Evolutionary conservation across 2,329 filamentous ascomycete species (phyloP).

Genomic region (Colletotrichum incanum): DNA sequence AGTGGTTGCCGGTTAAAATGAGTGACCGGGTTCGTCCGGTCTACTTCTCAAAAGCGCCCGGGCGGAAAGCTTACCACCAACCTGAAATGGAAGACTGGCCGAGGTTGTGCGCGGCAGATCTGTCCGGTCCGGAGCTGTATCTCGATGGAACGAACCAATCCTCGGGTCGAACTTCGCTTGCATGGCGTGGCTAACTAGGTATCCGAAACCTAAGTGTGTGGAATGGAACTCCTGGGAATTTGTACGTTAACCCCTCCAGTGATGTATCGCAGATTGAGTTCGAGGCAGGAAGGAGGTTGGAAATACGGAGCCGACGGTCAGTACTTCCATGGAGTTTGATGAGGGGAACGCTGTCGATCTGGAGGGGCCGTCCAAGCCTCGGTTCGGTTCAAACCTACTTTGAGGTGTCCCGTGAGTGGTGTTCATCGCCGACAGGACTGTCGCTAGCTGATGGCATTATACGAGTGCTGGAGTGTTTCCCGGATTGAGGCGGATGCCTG

Average conservation of each 20-base stretch:
- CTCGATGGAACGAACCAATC: conserved; percentile 36
- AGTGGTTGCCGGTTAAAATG: conserved; percentile 14
- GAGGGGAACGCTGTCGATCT: conserved; percentile 29
- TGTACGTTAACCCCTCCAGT: conserved; percentile 37
- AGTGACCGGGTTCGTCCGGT: conserved; percentile 40
- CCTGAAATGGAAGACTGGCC: conserved; percentile 43
- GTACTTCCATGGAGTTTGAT: conserved; percentile 13
- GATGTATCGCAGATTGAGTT: conserved; percentile 23
- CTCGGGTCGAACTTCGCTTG: background rate
- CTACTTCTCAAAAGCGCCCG: conserved; percentile 9
- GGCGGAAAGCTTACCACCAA: conserved; percentile 39
- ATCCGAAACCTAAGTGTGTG: conserved; percentile 5
- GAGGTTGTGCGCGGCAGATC: conserved; percentile 40
- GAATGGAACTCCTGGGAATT: conserved; percentile 29
- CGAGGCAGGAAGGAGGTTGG: conserved; percentile 28
- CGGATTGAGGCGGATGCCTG: background rate
- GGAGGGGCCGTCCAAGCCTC: conserved; percentile 33
- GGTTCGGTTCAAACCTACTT: conserved; percentile 35
- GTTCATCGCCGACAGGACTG: background rate
- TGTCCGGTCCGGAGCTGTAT: conserved; percentile 31
- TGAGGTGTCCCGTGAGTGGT: conserved; percentile 6
- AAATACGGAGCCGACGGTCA: conserved; percentile 30
- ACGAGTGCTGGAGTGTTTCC: background rate
- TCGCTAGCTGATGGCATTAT: background rate
- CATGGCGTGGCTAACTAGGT: conserved; percentile 22